Conservation (phyloP, 2,329 filamentous ascomycete genomes). For the Zymoseptoria pseudotritici region DNA sequence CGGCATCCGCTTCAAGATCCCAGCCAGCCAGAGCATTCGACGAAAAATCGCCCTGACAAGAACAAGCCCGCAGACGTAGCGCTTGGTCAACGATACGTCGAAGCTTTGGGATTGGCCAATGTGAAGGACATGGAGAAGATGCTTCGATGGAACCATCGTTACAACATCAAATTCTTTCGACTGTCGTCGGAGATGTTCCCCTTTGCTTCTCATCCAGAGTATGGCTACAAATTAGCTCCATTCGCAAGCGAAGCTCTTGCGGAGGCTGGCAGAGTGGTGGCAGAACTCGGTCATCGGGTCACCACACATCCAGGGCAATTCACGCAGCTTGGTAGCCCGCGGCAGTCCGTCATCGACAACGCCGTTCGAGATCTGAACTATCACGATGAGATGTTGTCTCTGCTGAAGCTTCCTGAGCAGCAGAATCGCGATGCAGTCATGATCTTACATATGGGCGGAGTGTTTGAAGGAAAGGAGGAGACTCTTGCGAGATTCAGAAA, state of each 20-base stretch:
- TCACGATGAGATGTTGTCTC: slow-evolving; percentile 73
- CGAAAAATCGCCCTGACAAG: slow-evolving; percentile 79
- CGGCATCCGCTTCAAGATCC: slow-evolving; percentile 73
- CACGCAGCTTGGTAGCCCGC: slow-evolving; percentile 81
- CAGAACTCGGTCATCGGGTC: slow-evolving; percentile 71
- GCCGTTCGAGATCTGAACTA: slow-evolving; percentile 78
- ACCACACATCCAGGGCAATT: slow-evolving; percentile 91
- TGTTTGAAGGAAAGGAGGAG: slow-evolving; percentile 77
- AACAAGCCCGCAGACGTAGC: slow-evolving; percentile 57
- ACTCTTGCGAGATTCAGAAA: slow-evolving; percentile 70
- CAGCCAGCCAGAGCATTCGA: slow-evolving; percentile 67
- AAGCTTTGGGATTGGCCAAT: slow-evolving; percentile 73
- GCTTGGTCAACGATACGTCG: slow-evolving; percentile 64
- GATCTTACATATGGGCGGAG: slow-evolving; percentile 88
- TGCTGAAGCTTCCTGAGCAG: slow-evolving; percentile 70
- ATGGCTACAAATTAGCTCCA: slow-evolving; percentile 76
- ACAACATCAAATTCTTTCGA: slow-evolving; percentile 76
- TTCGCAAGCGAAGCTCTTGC: slow-evolving; percentile 74
- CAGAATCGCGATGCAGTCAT: slow-evolving; percentile 80
- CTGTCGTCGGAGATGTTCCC: slow-evolving; percentile 96
- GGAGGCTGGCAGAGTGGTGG: slow-evolving; percentile 69
- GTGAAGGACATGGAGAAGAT: slow-evolving; percentile 77
- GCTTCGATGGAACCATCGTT: slow-evolving; percentile 84
- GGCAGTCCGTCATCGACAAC: slow-evolving; percentile 65
- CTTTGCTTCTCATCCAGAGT: slow-evolving; percentile 79